phyloP scores from a whole-genome alignment of 2,329 filamentous ascomycete species.

The Fusarium sp. region DNA sequence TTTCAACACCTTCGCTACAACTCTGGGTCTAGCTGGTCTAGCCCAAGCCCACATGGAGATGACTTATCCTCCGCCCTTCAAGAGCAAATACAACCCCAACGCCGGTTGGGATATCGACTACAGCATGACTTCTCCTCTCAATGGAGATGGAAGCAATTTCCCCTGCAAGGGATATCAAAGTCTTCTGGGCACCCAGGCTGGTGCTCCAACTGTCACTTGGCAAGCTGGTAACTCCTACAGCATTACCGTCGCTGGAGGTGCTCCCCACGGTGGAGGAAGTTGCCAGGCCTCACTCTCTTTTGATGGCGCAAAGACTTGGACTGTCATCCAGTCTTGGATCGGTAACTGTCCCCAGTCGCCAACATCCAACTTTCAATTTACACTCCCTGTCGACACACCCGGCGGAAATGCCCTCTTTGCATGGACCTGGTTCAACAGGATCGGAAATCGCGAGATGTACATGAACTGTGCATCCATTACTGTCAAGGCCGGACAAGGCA shows the following conservation, averaged over 20 bases:
- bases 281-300: conserved; percentile 82
- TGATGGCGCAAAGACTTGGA: conserved; percentile 76
- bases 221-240: conserved; percentile 72
- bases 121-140: conserved; percentile 77
- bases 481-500: conserved; percentile 60
- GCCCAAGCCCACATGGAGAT: conserved; percentile 69
- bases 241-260: conserved; percentile 72
- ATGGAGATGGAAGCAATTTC: conserved; percentile 71
- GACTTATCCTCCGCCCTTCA: conserved; percentile 64
- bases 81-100: conserved; percentile 65
- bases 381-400: conserved; percentile 64
- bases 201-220: conserved; percentile 70
- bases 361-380: conserved; percentile 71
- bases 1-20: conserved; percentile 49
- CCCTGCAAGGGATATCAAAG: conserved; percentile 78
- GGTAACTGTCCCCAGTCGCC: conserved; percentile 62
- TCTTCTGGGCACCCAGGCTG: conserved; percentile 62
- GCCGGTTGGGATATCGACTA: conserved; percentile 70
- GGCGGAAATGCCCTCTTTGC: conserved; percentile 73
- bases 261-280: conserved; percentile 76
- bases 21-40: conserved; percentile 58
- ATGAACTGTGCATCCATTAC: conserved; percentile 83
- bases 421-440: conserved; percentile 83
- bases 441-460: conserved; percentile 86
- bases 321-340: conserved; percentile 71